Conservation (phyloP, 768 basidiomycete genomes). For the Kwoniella sp. region DNA sequence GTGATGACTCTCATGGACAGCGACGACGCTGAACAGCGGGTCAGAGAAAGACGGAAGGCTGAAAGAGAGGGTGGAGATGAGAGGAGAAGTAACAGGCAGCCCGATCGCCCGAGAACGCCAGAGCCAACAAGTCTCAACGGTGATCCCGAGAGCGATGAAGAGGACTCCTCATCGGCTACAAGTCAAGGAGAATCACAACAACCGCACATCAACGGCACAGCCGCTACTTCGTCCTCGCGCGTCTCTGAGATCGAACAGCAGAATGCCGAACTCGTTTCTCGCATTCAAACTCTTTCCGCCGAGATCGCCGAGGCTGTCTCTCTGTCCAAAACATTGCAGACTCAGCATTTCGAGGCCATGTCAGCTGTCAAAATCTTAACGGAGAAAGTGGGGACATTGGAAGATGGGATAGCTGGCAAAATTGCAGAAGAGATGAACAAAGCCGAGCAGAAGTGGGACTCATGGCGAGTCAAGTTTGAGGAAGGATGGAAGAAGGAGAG, state of each 20-base stretch:
- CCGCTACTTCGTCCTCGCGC: slow-evolving; percentile 8
- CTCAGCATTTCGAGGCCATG: slow-evolving; percentile 76
- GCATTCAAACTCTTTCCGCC: slow-evolving; percentile 66
- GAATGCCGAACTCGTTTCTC: slow-evolving; percentile 64
- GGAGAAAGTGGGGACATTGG: slow-evolving; percentile 47
- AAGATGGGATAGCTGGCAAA: slow-evolving; percentile 42
- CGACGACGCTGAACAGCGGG: slow-evolving; percentile 46
- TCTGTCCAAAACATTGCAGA: slow-evolving; percentile 71
- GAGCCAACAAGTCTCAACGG: slow-evolving; percentile 61
- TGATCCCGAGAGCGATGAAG: slow-evolving; percentile 58
- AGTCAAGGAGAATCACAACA: not conserved
- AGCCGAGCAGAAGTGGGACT: slow-evolving; percentile 58
- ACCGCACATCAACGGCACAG: slow-evolving; percentile 6
- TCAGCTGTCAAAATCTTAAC: slow-evolving; percentile 55
- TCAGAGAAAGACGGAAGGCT: slow-evolving; percentile 45
- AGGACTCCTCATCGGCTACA: slow-evolving; percentile 55
- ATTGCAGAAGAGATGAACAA: slow-evolving; percentile 49
- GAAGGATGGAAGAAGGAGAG: slow-evolving; percentile 75
- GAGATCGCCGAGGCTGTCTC: slow-evolving; percentile 78
- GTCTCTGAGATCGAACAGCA: slow-evolving; percentile 48
- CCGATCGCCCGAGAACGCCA: slow-evolving; percentile 76
- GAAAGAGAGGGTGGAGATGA: slow-evolving; percentile 17
- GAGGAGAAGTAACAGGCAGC: slow-evolving; percentile 58
- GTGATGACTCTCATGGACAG: slow-evolving; percentile 66
- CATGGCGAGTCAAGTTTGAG: slow-evolving; percentile 79